phyloP scores from a whole-genome alignment of 1,284 basidiomycete species.

The Irpex rosettiformis region DNA sequence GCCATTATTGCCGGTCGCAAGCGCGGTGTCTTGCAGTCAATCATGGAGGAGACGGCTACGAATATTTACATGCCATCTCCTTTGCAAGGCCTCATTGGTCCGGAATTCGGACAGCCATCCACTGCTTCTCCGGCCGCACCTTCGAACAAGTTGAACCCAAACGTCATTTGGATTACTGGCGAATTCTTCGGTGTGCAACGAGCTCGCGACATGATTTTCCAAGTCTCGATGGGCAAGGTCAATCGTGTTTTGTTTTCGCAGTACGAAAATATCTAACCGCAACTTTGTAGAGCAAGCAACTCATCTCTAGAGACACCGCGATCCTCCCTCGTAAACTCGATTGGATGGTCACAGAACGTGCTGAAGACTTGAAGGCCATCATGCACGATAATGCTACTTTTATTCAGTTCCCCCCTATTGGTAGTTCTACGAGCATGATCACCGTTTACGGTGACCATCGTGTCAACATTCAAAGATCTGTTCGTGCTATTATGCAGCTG shows the following conservation, averaged over 20 bases:
- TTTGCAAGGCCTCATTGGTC: constrained; percentile 80
- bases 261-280: neutral
- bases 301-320: constrained; percentile 91
- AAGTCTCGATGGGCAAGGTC: constrained; percentile 85
- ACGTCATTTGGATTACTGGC: constrained; percentile 94
- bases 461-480: constrained; percentile 94
- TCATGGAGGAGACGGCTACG: constrained; percentile 96
- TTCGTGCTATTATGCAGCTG: constrained; percentile 93
- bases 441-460: constrained; percentile 94
- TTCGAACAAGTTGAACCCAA: constrained; percentile 38
- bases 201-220: constrained; percentile 92
- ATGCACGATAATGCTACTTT: constrained; percentile 98
- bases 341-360: constrained; percentile 93
- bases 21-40: constrained; percentile 83
- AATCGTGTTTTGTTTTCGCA: constrained; percentile 22
- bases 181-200: constrained; percentile 97
- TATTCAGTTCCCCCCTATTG: constrained; percentile 90
- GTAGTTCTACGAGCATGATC: constrained; percentile 88
- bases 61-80: constrained; percentile 95
- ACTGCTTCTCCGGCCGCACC: constrained; percentile 20
- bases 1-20: constrained; percentile 91
- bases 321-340: constrained; percentile 96
- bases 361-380: constrained; percentile 86
- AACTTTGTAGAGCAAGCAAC: constrained; percentile 73
- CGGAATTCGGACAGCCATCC: constrained; percentile 37